Conservation (phyloP, 2,329 filamentous ascomycete genomes). For the Dactylonectria macrodidyma region DNA sequence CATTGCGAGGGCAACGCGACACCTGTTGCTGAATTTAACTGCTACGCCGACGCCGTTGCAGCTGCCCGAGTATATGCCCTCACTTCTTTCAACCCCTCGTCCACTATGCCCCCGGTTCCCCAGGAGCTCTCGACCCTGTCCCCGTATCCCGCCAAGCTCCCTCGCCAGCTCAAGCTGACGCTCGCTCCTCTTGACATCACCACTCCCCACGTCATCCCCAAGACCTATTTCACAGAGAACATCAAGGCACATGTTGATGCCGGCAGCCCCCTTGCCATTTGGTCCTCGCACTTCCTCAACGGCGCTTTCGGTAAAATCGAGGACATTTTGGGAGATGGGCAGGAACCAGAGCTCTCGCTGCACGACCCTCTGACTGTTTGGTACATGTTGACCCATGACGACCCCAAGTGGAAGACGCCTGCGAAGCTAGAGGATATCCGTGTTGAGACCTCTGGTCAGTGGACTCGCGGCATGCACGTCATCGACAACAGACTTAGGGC, state of each 20-base stretch:
- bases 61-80: constrained; percentile 84
- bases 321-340: constrained; percentile 70
- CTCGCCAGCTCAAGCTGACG: constrained; percentile 75
- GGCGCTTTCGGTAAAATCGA: constrained; percentile 80
- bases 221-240: constrained; percentile 70
- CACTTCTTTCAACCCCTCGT: constrained; percentile 79
- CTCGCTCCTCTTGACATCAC: constrained; percentile 87
- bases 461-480: constrained; percentile 93
- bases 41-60: constrained; percentile 87
- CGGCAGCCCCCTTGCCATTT: constrained; percentile 81
- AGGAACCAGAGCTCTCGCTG: constrained; percentile 74
- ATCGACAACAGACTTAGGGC: constrained; percentile 78
- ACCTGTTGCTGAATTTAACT: constrained; percentile 95
- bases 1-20: constrained; percentile 85
- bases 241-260: constrained; percentile 69
- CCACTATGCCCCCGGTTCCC: constrained; percentile 83
- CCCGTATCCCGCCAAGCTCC: constrained; percentile 75
- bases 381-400: constrained; percentile 78
- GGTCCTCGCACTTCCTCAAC: constrained; percentile 80
- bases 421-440: constrained; percentile 83
- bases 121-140: constrained; percentile 65
- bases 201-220: constrained; percentile 76
- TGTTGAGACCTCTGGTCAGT: constrained; percentile 91
- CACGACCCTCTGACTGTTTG: constrained; percentile 86
- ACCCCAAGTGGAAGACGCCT: constrained; percentile 71